Conservation (phyloP, 2,329 filamentous ascomycete genomes). For the Daldinia eschscholtzii region DNA sequence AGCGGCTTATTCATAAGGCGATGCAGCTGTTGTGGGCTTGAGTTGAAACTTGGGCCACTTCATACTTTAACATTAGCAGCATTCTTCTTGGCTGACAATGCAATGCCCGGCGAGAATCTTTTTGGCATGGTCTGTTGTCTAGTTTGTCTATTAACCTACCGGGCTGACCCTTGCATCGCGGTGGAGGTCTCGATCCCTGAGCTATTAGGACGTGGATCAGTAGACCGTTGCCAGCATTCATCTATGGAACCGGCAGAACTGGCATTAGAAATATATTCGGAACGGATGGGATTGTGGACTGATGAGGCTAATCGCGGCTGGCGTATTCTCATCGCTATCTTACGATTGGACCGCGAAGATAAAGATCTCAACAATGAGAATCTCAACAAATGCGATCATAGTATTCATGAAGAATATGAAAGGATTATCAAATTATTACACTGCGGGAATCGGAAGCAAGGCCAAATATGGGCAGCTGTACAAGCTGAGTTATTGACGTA, state of each 20-base stretch:
- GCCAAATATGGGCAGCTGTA: background rate
- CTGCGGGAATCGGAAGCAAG: background rate
- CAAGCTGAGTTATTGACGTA: background rate
- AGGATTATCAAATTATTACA: no score
- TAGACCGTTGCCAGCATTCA: background rate
- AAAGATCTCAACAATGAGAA: no score
- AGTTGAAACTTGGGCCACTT: background rate
- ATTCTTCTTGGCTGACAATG: background rate
- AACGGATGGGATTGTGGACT: background rate
- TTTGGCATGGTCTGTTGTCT: background rate
- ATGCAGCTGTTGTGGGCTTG: background rate
- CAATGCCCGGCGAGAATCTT: background rate
- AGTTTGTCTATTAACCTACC: background rate
- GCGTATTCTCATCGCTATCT: background rate
- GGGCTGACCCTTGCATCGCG: background rate
- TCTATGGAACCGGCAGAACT: background rate
- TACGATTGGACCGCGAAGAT: background rate
- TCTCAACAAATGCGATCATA: background rate
- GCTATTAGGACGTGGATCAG: background rate
- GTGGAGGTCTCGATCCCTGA: background rate
- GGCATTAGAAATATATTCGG: background rate
- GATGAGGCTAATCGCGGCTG: background rate
- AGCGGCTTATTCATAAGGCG: background rate
- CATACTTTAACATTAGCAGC: background rate
- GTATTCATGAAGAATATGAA: background rate